Evolutionary conservation across 1,284 basidiomycete genomes (phyloP), one percentile per base, ranked within the genome.

Genomic region (Cryptococcus wingfieldii): DNA sequence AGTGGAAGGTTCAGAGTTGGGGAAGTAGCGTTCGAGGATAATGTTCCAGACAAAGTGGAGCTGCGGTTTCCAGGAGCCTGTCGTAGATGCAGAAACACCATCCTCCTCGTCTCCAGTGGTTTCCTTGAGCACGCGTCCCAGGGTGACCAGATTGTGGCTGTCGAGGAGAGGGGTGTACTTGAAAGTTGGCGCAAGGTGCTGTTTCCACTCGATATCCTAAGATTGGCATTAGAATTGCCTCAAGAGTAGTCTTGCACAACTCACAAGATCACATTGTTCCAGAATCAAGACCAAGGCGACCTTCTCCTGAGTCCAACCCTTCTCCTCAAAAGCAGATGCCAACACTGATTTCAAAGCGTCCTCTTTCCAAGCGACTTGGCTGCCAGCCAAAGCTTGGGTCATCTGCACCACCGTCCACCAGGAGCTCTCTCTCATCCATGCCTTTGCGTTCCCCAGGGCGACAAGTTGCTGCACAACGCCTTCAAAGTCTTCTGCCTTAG

Each of bases 41-140:
- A 86, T 77, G 64, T 87, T 84, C 95, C 95, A 98, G 27, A 88
- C 89, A 70, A 90, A 94, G 70, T 97, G 95, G 34, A 94, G 80
- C 68, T 94, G 87, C 52, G 93, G 86, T 69, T 90, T 94, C 90
- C 90, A 96, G 1, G 83, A 80, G 16, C 87, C 86, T 19, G 81
- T 78, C 6, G 67, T 61, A 2, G 67, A 67, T 0, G 66, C 63
- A 3, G 65, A 55, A 3, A 60, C 66, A 23, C 67, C 65, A 23
- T 75, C 72, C 25, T 74, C 74, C 50, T 71, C 71, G 38, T 69
- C 70, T 14, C 64, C 60, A 13, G 70, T 70, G 43, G 66, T 66
- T 61, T 72, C 74, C 66, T 67, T 92, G 55, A 97, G 74, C 51
- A 96, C 84, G 46, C 81, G 81, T 16, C 90, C 89, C n/a, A 98